Evolutionary conservation across 2,329 filamentous ascomycete species (phyloP), one percentile per base, ranked within the genome.

Genomic region (Nakataea oryzae): DNA sequence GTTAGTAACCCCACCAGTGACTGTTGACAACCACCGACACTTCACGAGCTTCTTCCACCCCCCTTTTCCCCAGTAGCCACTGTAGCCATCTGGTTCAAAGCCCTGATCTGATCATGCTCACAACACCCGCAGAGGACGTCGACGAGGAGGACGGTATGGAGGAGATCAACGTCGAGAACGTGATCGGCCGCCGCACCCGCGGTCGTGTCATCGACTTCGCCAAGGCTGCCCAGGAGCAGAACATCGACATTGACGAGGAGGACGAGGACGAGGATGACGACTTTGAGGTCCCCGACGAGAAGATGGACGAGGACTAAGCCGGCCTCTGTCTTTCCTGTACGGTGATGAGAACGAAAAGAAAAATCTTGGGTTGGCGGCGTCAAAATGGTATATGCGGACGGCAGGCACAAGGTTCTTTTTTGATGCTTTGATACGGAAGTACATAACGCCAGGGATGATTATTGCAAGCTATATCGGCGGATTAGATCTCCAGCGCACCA

Each of bases 131-230:
- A 77, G 82, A 78, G 62, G 87, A 88, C 68, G 89, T 90, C 61
- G 88, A 89, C 57, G 91, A 92, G 62, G 88, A 90, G 64, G 83
- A 91, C 71, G 89, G 90, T 75, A 85, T 96, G 81, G 90, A 96
- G 73, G 93, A 93, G 77, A 97, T 99, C 74, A 91, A 96, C 73
- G 80, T 85, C 63, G 84, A 85, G 74, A 97, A 97, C 83, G 96
- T 97, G 74, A 86, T 97, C 72, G 88, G 88, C 66, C 85, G 87
- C 70, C 93, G 95, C 75, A 97, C 93, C 66, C 93, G 93, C 71
- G 93, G 93, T 72, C 90, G 91, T 76, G 83, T 87, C 71, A 97
- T 97, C 74, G 91, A 97, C 81, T 97, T 91, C 77, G 89, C 89
- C 70, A 92, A 96, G 80, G 93, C 93, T 26, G 91, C 91, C 29